Base-by-base conservation (phyloP, 2,329 filamentous ascomycete genomes). In the Zasmidium citrigriseum region DNA sequence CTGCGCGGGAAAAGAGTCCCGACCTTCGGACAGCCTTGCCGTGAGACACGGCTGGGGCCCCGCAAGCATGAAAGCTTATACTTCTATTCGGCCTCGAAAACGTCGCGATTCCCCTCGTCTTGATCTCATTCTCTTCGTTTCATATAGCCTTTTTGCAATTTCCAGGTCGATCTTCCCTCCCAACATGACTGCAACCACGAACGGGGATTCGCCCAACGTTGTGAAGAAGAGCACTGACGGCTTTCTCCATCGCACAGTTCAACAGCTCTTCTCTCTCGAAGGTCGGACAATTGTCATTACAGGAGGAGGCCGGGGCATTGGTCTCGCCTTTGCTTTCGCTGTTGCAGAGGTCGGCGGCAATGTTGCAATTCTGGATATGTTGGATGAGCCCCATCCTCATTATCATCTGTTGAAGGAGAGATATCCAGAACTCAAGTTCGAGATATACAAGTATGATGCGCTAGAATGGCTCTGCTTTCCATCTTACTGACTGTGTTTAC, bases 321-420 rank as follows among this genome's bases (percentile, higher is more conserved):
- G 54, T 20, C 45, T 56, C 16, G 54, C 54, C 11, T 51, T 56
- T 16, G 46, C 54, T n/a, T 56, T 56, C 45, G 46, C 46, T 3
- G 27, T 56, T 4, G 47, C 46, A 18, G 46, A 56, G 29, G 18
- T 46, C n/a, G 54, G 54, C 12, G 54, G 46, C 27, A 29, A 50
- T 50, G 54, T 56, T 22, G 54, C 54, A 7, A 27, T 56, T 16
- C 20, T 56, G 18, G 54, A 56, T 41, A 46, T 51, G 12, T 49
- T 46, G 3, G 46, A 24, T 12, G 46, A 56, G 21, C 54, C 54
- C n/a, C 46, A 56, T 51, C 14, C 46, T 4, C 46, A 56, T 25
- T 56, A 51, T 18, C 24, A 51, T 20, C 22, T 48, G 29, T 29
- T 56, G 22, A 18, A 25, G 16, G 34, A 53, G 29, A 27, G 51